Conservation (phyloP, 345 rosid species). For the Cochlearia excelsa region DNA sequence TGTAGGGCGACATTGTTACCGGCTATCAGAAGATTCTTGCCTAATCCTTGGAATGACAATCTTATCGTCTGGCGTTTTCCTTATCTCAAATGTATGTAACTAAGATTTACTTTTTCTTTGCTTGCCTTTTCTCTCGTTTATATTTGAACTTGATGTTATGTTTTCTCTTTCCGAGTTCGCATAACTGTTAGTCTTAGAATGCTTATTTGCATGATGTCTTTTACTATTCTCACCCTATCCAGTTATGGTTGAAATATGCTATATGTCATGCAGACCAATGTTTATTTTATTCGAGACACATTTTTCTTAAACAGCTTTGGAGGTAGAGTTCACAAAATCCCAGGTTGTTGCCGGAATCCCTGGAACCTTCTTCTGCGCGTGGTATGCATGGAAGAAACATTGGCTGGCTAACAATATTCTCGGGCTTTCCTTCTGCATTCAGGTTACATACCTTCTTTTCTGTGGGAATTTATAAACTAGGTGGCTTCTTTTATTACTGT, state of each 20-base stretch:
- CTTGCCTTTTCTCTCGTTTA: too few relatives aligned
- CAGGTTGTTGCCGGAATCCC: slow-evolving; percentile 93
- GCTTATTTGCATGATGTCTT: too few relatives aligned
- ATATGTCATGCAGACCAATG: too few relatives aligned
- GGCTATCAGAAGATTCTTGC: slow-evolving; percentile 67
- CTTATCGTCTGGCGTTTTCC: slow-evolving; percentile 74
- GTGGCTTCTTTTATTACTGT: background rate
- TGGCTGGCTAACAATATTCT: slow-evolving; percentile 96
- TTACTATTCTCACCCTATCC: too few relatives aligned
- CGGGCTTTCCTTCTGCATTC: slow-evolving; percentile 96
- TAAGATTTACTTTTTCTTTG: background rate
- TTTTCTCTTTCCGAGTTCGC: background rate
- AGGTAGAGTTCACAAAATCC: slow-evolving; percentile 92
- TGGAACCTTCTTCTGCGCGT: slow-evolving; percentile 94
- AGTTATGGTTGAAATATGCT: too few relatives aligned
- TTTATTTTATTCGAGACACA: background rate
- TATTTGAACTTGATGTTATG: too few relatives aligned
- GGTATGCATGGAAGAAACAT: slow-evolving; percentile 96
- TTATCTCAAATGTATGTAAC: slow-evolving; percentile 67
- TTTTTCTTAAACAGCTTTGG: slow-evolving; percentile 75
- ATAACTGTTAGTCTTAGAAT: too few relatives aligned
- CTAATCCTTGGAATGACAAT: slow-evolving; percentile 79
- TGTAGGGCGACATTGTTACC: slow-evolving; percentile 90
- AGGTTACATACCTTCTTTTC: slow-evolving; percentile 49
- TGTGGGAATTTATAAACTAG: background rate